These are phyloP conservation scores for Suillus bovinus DNA, from an alignment of 768 basidiomycete genomes.

Conservation along the genomic window DNA sequence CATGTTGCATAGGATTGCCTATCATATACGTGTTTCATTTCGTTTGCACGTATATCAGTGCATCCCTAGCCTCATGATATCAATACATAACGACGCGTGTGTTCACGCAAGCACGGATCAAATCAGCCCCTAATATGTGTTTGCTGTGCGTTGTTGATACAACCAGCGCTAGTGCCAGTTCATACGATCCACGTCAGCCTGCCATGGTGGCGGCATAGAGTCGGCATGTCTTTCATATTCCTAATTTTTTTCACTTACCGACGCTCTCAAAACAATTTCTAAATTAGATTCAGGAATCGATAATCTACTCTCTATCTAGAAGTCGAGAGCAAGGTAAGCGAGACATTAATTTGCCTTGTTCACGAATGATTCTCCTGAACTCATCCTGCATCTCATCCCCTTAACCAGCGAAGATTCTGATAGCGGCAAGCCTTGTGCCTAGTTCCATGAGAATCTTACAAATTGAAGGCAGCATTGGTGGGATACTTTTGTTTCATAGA, in stretches of 20 bases:
- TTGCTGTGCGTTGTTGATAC: background rate
- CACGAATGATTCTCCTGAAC: background rate
- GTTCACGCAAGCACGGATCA: background rate
- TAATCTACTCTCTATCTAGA: background rate
- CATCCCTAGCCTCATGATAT: background rate
- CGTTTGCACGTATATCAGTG: background rate
- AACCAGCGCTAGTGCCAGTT: too few relatives aligned
- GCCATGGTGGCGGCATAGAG: background rate
- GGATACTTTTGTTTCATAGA: background rate
- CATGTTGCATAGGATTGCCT: background rate
- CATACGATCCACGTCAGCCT: background rate
- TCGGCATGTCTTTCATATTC: background rate
- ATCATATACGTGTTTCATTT: background rate
- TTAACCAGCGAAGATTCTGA: background rate
- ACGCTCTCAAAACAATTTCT: background rate
- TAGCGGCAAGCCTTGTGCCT: background rate
- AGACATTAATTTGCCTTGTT: background rate
- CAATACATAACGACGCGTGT: background rate
- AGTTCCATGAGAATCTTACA: background rate
- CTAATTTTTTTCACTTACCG: background rate
- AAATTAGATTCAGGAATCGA: background rate
- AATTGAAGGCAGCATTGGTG: too few relatives aligned
- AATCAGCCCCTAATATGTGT: background rate
- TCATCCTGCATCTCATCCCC: background rate
- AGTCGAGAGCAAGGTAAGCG: background rate